Percentiles rank a stretch among this genome's conserved stretches.
These are phyloP conservation scores for Rubia tinctorum DNA, from an alignment of 305 asterid species.

Conservation along the genomic window DNA sequence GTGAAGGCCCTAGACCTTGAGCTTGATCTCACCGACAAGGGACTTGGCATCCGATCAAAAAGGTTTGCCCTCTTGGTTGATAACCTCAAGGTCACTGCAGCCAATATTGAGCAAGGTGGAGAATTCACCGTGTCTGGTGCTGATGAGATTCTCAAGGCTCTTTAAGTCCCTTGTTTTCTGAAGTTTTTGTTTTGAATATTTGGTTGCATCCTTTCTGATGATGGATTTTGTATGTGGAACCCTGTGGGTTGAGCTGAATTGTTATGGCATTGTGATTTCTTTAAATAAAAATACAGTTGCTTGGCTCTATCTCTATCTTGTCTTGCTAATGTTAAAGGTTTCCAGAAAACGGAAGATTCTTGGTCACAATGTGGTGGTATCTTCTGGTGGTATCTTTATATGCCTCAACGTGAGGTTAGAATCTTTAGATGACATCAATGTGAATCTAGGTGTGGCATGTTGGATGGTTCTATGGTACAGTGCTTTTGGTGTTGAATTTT, in stretches of 20 bases:
- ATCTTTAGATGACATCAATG: no score
- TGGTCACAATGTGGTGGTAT: no score
- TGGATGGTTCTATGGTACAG: no score
- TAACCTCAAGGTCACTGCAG: slow-evolving; percentile 68
- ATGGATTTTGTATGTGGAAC: background rate
- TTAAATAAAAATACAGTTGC: background rate
- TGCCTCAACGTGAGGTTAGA: no score
- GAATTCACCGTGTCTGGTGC: slow-evolving; percentile 88
- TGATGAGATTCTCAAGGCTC: slow-evolving; percentile 82
- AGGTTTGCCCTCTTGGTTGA: slow-evolving; percentile 83
- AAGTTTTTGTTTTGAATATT: background rate
- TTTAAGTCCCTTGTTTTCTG: slow-evolving; percentile 24
- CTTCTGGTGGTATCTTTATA: no score
- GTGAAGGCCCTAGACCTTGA: slow-evolving; percentile 74
- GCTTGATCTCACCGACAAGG: slow-evolving; percentile 81
- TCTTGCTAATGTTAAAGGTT: no score
- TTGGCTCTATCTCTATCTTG: background rate
- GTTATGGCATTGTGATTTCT: background rate
- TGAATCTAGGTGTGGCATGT: no score
- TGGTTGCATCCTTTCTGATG: background rate
- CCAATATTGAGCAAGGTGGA: slow-evolving; percentile 80
- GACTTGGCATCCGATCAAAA: slow-evolving; percentile 70
- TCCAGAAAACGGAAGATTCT: no score
- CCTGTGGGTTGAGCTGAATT: background rate
- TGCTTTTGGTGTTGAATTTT: no score